Percentiles rank a stretch among this genome's conserved stretches.
Evolutionary conservation across 345 rosid genomes (phyloP).

Genomic region (Mercurialis annua): DNA sequence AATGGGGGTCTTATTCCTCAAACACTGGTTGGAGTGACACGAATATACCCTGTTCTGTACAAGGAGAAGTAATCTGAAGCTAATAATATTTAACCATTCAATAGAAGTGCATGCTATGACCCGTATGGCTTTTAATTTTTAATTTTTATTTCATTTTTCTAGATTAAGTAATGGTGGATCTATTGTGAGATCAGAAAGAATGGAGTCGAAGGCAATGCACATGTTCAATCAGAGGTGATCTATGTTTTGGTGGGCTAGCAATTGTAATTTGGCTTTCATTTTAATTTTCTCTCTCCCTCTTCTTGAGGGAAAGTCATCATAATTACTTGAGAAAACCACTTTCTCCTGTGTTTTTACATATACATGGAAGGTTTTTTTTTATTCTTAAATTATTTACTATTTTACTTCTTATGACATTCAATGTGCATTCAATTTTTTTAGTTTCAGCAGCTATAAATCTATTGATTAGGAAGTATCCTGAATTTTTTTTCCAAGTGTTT

Average conservation of each 20-base stretch:
- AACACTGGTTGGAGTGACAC: slow-evolving; percentile 78
- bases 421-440: background rate
- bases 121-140: slow-evolving; percentile 1
- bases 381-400: background rate
- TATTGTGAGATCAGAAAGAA: slow-evolving; percentile 78
- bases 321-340: background rate
- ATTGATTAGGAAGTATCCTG: background rate
- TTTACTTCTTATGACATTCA: background rate
- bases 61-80: slow-evolving; percentile 67
- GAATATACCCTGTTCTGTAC: slow-evolving; percentile 84
- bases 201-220: slow-evolving; percentile 59
- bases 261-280: background rate
- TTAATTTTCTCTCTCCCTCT: background rate
- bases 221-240: slow-evolving; percentile 47
- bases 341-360: background rate
- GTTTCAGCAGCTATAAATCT: background rate
- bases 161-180: slow-evolving; percentile 64
- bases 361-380: background rate
- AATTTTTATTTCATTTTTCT: slow-evolving; percentile 10
- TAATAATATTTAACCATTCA: slow-evolving; percentile 12
- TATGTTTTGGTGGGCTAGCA: background rate
- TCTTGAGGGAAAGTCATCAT: background rate
- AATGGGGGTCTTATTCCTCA: slow-evolving; percentile 79
- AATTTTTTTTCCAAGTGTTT: background rate
- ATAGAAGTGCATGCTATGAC: slow-evolving; percentile 15